These are phyloP conservation scores for Cutaneotrichosporon dermatis DNA, from an alignment of 1,284 basidiomycete species.

Conservation along the genomic window DNA sequence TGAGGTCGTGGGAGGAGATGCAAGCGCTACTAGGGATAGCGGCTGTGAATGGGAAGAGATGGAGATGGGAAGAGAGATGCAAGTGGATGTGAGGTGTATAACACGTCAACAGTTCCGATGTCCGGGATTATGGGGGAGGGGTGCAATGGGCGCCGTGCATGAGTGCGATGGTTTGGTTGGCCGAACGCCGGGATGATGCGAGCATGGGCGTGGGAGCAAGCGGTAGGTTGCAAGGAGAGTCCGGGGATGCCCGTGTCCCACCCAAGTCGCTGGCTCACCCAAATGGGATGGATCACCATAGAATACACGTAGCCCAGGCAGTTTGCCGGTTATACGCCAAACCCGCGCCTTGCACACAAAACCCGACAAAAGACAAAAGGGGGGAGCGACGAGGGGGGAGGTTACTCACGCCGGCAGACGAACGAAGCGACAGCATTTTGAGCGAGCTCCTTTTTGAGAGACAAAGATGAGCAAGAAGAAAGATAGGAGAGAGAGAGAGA, in stretches of 20 bases:
- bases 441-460: background rate
- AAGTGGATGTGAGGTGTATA: background rate
- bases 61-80: background rate
- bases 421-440: conserved; percentile 13
- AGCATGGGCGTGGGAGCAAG: too few relatives aligned
- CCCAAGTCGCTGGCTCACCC: too few relatives aligned
- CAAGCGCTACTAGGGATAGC: too few relatives aligned
- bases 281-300: too few relatives aligned
- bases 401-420: conserved; percentile 10
- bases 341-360: too few relatives aligned
- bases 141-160: too few relatives aligned
- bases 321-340: too few relatives aligned
- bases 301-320: too few relatives aligned
- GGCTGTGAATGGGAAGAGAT: background rate
- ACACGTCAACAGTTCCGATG: too few relatives aligned
- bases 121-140: too few relatives aligned
- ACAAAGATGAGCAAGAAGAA: background rate
- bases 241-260: too few relatives aligned
- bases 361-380: background rate
- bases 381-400: background rate
- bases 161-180: background rate
- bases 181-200: background rate
- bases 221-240: too few relatives aligned
- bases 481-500: background rate
- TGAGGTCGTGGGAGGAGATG: background rate